A percentile compares a stretch with the other conserved stretches of the same genome.
Conservation (phyloP, 345 rosid genomes). For the Hibiscus trionum region DNA sequence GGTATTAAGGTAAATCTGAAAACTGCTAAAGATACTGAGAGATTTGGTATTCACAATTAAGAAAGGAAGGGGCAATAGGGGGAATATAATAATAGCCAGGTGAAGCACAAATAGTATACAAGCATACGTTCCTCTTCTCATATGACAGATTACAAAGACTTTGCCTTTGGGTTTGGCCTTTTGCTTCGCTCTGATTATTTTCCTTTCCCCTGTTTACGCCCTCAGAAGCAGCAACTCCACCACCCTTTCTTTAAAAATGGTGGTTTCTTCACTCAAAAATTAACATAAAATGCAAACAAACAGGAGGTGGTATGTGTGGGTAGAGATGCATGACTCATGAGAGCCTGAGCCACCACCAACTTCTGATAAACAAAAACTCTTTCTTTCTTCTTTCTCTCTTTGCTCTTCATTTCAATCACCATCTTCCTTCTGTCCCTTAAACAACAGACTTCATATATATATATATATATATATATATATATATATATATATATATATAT, state of each 20-base stretch:
- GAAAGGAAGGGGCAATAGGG: slow-evolving; percentile 30
- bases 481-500: no score
- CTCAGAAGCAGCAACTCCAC: slow-evolving; percentile 12
- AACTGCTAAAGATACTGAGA: neutral
- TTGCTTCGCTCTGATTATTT: neutral
- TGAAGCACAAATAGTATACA: neutral
- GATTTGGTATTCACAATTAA: neutral
- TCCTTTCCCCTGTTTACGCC: neutral
- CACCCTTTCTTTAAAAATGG: slow-evolving; percentile 11
- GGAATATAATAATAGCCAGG: slow-evolving; percentile 6
- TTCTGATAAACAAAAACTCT: slow-evolving; percentile 3
- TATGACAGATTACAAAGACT: slow-evolving; percentile 3
- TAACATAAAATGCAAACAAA: slow-evolving; percentile 12
- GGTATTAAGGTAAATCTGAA: slow-evolving; percentile 20
- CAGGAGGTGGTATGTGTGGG: slow-evolving; percentile 50
- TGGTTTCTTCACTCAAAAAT: neutral
- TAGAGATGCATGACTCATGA: slow-evolving; percentile 46
- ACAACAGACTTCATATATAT: neutral
- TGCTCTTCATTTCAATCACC: slow-evolving; percentile 13
- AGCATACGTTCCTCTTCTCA: slow-evolving; percentile 16
- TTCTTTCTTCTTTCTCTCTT: neutral
- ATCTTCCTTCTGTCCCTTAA: slow-evolving; percentile 17
- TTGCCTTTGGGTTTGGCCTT: slow-evolving; percentile 9
- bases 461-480: no score
- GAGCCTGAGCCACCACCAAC: slow-evolving; percentile 38